Base-by-base conservation (phyloP, 306 rosid genomes). In the Cicer arietinum region DNA sequence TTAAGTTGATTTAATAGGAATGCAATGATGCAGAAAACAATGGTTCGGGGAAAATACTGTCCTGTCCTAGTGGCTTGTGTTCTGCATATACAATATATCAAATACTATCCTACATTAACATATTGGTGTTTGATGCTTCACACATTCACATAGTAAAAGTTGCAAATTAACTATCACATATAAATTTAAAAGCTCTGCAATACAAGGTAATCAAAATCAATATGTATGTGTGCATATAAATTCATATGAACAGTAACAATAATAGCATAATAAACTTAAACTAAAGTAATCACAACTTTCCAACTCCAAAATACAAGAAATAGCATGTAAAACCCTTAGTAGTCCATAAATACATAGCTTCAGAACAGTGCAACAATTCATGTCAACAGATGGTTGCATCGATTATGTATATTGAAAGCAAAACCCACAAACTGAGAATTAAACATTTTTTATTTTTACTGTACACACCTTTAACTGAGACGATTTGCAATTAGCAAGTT, bases 11-110 rank as follows among this genome's bases (percentile, higher is more conserved):
- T 39, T 35, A 6, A 7, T n/a, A 30, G 61, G 47, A 69, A n/a
- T 13, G 7, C 47, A 67, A 9, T 69, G 22, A 68, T 18, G 44
- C 63, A 30, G 37, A 37, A 16, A 69, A 13, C 35, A 69, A 6
- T 45, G 40, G 43, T 47, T 44, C 16, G 7, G 69, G 47, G 47
- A 37, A 7, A 9, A 4, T 63, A 25, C 41, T 43, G 17, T 10
- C 30, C 7, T 16, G 35, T 63, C 14, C 50, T 5, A 63, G 35
- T 14, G 35, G 14, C 50, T 10, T 5, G 37, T 16, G 37, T 64
- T 64, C 37, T 64, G 51, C 50, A 64, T 10, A 64, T 64, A 16
- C 8, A 8, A 41, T 3, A 62, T 42, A 64, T 64, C n/a, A 41
- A 1, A 43, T 18, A 43, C 17, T 17, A 43, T 43, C 17, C 53